Evolutionary conservation across 306 rosid genomes (phyloP), one percentile per base, ranked within the genome.

Genomic region (Sphenostylis stenocarpa): DNA sequence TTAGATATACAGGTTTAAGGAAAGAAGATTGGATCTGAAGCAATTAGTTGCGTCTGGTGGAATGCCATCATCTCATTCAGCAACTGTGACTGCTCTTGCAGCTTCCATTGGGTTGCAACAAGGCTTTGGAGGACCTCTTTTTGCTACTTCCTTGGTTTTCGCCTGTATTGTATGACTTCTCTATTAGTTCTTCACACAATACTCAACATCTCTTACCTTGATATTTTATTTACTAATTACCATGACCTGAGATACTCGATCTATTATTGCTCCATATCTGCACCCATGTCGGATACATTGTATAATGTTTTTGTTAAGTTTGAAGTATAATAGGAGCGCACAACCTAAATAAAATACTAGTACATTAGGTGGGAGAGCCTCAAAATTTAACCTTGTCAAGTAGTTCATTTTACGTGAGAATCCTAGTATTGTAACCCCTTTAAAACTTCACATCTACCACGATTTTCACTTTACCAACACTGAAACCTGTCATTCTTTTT

Each of bases 61-160:
- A 80, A 93, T 93, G 98, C 97, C 98, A 13, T 93, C 97, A 5
- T 93, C 98, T 77, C 97, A 93, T 90, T 89, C 98, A 28, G 80
- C 98, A 0, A 89, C 93, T 67, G 97, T 93, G n/a, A 87, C 96
- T 76, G 98, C 98, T 83, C 89, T 91, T 72, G 88, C 98, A 43
- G 60, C 84, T 51, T 89, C 97, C 53, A 57, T 89, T 81, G 97
- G 97, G 3, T 77, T 93, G 66, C 91, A 89, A 56, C 92, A 93
- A 80, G 96, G 97, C 56, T 80, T 91, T 47, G 88, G 91, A 34
- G 98, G 89, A 80, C 48, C 91, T 24, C 16, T 76, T 52, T 93
- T 93, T 83, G 96, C 97, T 4, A 73, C 28, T 73, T 87, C 90
- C 49, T 82, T 88, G 84, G 71, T 88, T 80, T 77, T 93, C 57